Base-by-base conservation (phyloP, 768 basidiomycete species). In the Russula griseocarnosa region DNA sequence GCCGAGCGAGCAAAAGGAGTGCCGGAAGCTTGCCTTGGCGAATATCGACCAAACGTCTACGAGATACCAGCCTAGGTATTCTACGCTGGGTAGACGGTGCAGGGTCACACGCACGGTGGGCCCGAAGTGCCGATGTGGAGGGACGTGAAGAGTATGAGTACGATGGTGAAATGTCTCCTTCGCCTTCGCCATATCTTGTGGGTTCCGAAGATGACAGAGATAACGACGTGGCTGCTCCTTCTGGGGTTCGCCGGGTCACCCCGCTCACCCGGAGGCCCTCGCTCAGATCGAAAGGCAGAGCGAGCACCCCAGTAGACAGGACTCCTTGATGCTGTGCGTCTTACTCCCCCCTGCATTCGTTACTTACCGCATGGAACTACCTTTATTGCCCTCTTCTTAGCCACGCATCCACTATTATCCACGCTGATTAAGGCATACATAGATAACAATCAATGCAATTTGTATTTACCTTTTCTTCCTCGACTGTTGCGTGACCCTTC, bases 51-150 rank as follows among this genome's bases (percentile, higher is more conserved):
- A 79, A 78, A 69, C 82, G 81, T 68, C 73, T 92, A 58, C 81
- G 90, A 40, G 80, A 87, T 53, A 79, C 87, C 32, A 82, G 81
- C 24, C 72, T 85, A 16, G 81, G 81, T 54, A 81, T 83, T 22
- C 71, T 92, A 67, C 83, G 83, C 64, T 87, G 85, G 81, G 81
- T 92, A 54, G 90, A 92, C 71, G 86, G 89, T 10, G 76, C 79
- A 55, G 75, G 79, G 46, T 81, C 84, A 38, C 82, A 84, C 66
- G 76, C 82, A 44, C 83, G 84, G n/a, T 88, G 86, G 86, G 77
- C 77, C 14, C 75, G 78, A 63, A 76, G 80, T 10, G 69, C 78
- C 70, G 70, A 77, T 61, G 69, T 70, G 47, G 66, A 63, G 24
- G 61, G 47, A 3, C 53, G 28, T 5, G 81, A 79, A 26, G 82